Conservation (phyloP, 2,329 filamentous ascomycete species). For the Trichoderma arundinaceum region DNA sequence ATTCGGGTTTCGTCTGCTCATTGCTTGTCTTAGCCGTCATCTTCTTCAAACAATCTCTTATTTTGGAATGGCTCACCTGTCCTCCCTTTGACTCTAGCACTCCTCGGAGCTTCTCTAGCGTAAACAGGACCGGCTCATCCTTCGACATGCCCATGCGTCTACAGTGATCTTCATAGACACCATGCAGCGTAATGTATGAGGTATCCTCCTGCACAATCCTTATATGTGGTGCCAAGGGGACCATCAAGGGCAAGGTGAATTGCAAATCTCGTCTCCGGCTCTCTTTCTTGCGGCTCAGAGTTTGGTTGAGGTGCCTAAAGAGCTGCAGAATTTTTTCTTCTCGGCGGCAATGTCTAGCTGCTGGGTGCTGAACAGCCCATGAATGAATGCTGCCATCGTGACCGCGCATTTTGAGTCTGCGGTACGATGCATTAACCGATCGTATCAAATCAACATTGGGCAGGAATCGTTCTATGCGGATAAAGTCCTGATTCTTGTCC, state of each 20-base stretch:
- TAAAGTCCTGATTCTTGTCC: constrained; percentile 98
- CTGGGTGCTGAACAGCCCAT: constrained; percentile 95
- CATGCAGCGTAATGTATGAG: constrained; percentile 92
- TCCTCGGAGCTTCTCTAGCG: constrained; percentile 88
- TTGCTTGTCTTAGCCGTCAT: constrained; percentile 31
- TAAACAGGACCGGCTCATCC: constrained; percentile 93
- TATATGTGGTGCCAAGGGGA: constrained; percentile 92
- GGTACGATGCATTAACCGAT: constrained; percentile 87
- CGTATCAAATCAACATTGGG: constrained; percentile 93
- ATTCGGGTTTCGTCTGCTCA: constrained; percentile 68
- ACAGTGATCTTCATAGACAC: constrained; percentile 95
- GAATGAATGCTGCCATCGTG: constrained; percentile 97
- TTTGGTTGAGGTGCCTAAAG: constrained; percentile 96
- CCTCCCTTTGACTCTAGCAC: constrained; percentile 70
- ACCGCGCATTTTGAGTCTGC: constrained; percentile 91
- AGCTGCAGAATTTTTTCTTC: constrained; percentile 96
- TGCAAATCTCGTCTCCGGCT: constrained; percentile 90
- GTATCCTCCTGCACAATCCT: constrained; percentile 94
- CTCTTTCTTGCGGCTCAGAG: constrained; percentile 90
- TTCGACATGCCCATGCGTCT: constrained; percentile 84
- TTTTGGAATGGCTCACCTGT: constrained; percentile 51
- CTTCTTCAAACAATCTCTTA: neutral
- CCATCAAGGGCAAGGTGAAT: constrained; percentile 94
- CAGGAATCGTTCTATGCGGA: constrained; percentile 95
- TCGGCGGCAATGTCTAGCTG: constrained; percentile 86